Evolutionary conservation across 352 stramenopile genomes (phyloP).

Genomic region (Pythium aphanidermatum): DNA sequence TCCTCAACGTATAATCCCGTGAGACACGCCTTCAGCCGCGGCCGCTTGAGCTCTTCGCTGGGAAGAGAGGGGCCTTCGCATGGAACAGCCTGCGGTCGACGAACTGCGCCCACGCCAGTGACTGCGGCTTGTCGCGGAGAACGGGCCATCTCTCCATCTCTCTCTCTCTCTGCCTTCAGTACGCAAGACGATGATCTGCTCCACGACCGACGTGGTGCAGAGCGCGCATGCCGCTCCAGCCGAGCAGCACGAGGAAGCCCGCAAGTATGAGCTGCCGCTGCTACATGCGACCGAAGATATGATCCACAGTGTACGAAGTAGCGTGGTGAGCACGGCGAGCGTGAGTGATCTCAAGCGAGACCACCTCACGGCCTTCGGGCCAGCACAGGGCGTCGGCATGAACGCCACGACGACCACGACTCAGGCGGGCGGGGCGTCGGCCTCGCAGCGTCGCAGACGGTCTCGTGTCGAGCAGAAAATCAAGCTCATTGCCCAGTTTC

Average conservation of each 20-base stretch:
- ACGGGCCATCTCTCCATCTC: too few species aligned
- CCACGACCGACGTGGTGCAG: background rate
- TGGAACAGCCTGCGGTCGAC: too few species aligned
- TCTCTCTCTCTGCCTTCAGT: too few species aligned
- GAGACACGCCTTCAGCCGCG: conserved; percentile 24
- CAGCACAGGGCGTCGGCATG: background rate
- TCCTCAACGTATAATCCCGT: conserved; percentile 23
- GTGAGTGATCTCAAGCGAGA: conserved; percentile 17
- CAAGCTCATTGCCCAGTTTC: conserved; percentile 18
- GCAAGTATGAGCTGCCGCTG: background rate
- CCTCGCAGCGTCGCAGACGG: background rate
- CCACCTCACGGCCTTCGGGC: conserved; percentile 4
- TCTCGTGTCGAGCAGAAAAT: conserved; percentile 20
- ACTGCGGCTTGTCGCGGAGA: too few species aligned
- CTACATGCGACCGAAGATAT: conserved; percentile 5
- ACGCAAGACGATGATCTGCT: conserved; percentile 16
- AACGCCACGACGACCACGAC: background rate
- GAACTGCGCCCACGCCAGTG: too few species aligned
- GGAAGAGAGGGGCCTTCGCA: too few species aligned
- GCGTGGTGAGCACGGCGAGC: conserved; percentile 17
- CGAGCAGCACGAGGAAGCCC: background rate
- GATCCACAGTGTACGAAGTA: conserved; percentile 12
- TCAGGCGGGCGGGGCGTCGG: background rate
- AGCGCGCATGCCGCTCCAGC: background rate
- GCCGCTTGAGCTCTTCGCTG: too few species aligned